phyloP scores from a whole-genome alignment of 441 rosid genomes.

The Gossypium schwendimanii region DNA sequence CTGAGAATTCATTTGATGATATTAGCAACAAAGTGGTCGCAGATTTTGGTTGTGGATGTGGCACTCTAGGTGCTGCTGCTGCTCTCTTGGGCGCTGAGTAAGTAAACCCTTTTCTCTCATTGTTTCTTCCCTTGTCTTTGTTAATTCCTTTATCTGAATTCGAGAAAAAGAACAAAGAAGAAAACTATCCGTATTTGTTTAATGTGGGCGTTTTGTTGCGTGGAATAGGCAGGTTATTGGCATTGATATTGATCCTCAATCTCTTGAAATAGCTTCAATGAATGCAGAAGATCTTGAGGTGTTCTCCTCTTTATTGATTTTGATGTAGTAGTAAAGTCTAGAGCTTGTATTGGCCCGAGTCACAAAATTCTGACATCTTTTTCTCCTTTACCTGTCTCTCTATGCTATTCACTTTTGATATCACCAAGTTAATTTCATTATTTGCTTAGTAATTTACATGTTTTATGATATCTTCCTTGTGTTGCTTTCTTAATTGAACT shows the following conservation, averaged over 20 bases:
- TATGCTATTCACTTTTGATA: background rate
- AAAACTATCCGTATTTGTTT: background rate
- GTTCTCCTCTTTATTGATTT: constrained; percentile 8
- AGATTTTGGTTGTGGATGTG: constrained; percentile 96
- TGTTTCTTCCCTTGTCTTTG: background rate
- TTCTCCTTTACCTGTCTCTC: background rate
- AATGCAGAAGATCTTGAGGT: constrained; percentile 91
- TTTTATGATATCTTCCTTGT: constrained; percentile 11
- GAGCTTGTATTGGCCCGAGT: background rate
- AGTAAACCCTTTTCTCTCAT: constrained; percentile 20
- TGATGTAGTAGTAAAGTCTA: background rate
- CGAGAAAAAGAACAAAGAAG: too few relatives aligned
- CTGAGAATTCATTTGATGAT: constrained; percentile 70
- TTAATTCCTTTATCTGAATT: background rate
- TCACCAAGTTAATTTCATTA: background rate
- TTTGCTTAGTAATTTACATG: background rate
- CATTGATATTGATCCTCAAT: constrained; percentile 66
- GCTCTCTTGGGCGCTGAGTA: constrained; percentile 81
- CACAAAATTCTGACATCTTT: background rate
- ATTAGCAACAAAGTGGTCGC: constrained; percentile 65
- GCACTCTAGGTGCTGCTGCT: constrained; percentile 80
- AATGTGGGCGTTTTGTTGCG: constrained; percentile 5
- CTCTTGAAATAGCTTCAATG: constrained; percentile 61
- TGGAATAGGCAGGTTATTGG: constrained; percentile 63
- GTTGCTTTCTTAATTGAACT: constrained; percentile 15